Evolutionary conservation across 1,284 basidiomycete species (phyloP), one percentile per base, ranked within the genome.

Genomic region (Heterobasidion irregulare): DNA sequence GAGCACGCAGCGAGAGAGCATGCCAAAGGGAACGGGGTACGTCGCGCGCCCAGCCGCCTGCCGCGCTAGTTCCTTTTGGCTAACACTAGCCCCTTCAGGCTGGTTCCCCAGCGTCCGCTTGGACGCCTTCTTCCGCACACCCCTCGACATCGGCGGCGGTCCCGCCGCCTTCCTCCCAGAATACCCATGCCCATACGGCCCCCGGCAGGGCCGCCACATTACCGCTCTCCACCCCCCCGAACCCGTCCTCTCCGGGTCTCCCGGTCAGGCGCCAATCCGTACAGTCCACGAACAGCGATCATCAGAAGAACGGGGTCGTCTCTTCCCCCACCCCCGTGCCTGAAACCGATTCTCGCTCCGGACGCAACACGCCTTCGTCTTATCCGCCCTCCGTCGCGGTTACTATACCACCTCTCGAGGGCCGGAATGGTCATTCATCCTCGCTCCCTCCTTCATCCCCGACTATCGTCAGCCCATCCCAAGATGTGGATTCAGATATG

Each of bases 1-100:
- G 78, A 78, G 26, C 69, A 68, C 63, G 47, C 67, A 69, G 60
- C 67, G 64, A 56, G 75, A 75, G 55, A 73, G 65, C 60, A 54
- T 15, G 47, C 56, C 38, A 55, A 48, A 36, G 51, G 44, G 33
- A 44, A 41, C 16, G 54, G 9, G 50, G 59, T 61, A 26, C 15
- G 58, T 56, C 26, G 26, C 26, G 26, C 26, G 36, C 26, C 10
- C 10, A 10, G 2, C 32, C 10, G 12, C 47, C 26, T 18, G 13
- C 15, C 26, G 26, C 26, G 26, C 26, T 26, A 26, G 26, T 26
- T 5, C 26, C 5, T 5, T 5, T 26, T 26, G 26, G 26, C 48
- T 35, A 33, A 50, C 26, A 2, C 6, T 18, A n/a, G 33, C 12
- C 18, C 10, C 12, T 47, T 47, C 50, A 55, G 55, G 18, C 45